Conservation (phyloP, 1,284 basidiomycete genomes). For the Golubevia sp. region DNA sequence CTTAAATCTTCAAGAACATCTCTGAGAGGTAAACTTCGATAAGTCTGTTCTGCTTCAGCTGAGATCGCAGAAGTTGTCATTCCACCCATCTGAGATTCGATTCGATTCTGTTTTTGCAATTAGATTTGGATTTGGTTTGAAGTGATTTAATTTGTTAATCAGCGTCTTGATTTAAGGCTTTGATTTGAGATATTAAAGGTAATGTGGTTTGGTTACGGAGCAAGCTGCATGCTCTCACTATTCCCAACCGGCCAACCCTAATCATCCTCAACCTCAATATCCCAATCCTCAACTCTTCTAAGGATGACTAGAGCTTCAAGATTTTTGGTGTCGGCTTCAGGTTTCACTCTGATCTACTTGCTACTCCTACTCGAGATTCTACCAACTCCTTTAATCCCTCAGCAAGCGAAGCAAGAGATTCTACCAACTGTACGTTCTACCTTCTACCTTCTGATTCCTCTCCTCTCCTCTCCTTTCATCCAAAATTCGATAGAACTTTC, state of each 20-base stretch:
- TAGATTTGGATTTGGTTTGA: too few relatives aligned
- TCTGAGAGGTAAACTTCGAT: conserved; percentile 24
- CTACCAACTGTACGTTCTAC: conserved; percentile 19
- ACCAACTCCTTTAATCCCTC: conserved; percentile 13
- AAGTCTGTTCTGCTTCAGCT: neutral
- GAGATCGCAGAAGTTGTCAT: too few relatives aligned
- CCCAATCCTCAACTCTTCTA: too few relatives aligned
- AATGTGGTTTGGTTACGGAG: too few relatives aligned
- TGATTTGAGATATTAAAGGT: too few relatives aligned
- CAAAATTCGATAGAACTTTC: neutral
- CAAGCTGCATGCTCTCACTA: too few relatives aligned
- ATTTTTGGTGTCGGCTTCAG: conserved; percentile 9
- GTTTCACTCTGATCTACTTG: conserved; percentile 13
- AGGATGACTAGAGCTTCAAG: conserved; percentile 20
- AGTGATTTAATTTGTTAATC: too few relatives aligned
- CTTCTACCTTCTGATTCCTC: neutral
- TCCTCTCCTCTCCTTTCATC: neutral
- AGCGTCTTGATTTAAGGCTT: too few relatives aligned
- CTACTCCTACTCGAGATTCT: conserved; percentile 21
- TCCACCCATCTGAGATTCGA: too few relatives aligned
- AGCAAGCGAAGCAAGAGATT: conserved; percentile 10
- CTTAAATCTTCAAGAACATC: conserved; percentile 63
- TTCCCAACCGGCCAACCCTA: too few relatives aligned
- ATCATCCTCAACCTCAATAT: too few relatives aligned
- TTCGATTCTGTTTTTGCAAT: too few relatives aligned